Percentiles rank a stretch among this genome's conserved stretches.
Conservation (phyloP, 148 eudicot genomes). For the Heliosperma pusillum region DNA sequence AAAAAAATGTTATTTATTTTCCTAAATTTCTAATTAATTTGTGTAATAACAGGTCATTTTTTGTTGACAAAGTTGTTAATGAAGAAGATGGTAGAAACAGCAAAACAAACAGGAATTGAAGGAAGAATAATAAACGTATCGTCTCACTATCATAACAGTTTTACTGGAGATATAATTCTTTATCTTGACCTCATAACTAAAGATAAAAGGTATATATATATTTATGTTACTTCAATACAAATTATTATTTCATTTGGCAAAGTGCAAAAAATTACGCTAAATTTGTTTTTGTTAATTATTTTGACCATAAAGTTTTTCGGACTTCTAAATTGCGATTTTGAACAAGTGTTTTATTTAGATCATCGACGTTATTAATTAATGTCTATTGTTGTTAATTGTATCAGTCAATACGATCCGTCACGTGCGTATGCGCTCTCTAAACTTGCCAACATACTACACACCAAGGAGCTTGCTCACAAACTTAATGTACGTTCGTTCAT, state of each 20-base stretch:
- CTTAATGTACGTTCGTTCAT: conserved; percentile 38
- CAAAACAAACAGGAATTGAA: conserved; percentile 51
- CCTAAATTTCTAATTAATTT: background rate
- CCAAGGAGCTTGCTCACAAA: conserved; percentile 71
- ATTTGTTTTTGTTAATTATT: no score
- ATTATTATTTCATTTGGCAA: background rate
- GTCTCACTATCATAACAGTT: conserved; percentile 72
- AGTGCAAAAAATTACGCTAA: no score
- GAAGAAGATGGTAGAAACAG: conserved; percentile 70
- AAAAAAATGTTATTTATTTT: background rate
- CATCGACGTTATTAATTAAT: no score
- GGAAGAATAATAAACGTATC: conserved; percentile 88
- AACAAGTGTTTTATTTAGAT: no score
- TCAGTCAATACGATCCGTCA: conserved; percentile 74
- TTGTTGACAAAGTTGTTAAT: conserved; percentile 64
- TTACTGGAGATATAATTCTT: conserved; percentile 58
- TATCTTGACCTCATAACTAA: conserved; percentile 54
- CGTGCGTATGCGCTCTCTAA: conserved; percentile 95
- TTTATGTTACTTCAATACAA: conserved; percentile 14
- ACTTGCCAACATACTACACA: conserved; percentile 87
- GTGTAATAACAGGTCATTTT: conserved; percentile 51
- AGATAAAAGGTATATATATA: conserved; percentile 61
- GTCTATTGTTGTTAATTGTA: conserved; percentile 2
- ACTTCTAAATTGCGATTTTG: no score
- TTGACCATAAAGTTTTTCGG: no score